Base-by-base conservation (phyloP, 2,329 filamentous ascomycete genomes). In the Fusarium nisikadoi region DNA sequence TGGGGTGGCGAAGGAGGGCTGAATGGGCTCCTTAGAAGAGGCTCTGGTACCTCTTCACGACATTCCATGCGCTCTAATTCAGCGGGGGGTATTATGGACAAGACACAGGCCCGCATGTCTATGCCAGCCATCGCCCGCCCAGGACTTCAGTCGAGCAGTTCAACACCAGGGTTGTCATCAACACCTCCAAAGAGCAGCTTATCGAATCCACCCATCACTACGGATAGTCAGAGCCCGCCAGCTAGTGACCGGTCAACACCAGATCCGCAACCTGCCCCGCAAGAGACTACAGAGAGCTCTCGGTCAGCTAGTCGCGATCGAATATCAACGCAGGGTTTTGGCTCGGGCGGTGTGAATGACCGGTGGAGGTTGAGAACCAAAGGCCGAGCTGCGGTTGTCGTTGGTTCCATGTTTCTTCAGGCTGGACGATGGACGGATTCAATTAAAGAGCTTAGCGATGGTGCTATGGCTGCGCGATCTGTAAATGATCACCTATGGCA, bases 401-500 rank as follows among this genome's bases (percentile, higher is more conserved):
- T 97, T 73, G 95, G 94, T 3, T 94, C 93, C 20, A 86, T 98
- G 72, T 97, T 95, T 80, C 88, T 99, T 74, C 93, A 95, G 81
- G 93, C 94, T 58, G 96, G 96, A 31, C 90, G 94, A 70, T 98
- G 96, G 94, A 89, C 87, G 52, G 95, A 98, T 82, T 95, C 95
- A 12, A 81, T 98, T 49, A 92, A 90, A 79, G 94, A 97, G 78
- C 88, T 98, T 27, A 86, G 90, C 14, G 95, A 98, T 67, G 94
- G 92, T 59, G 94, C 93, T 4, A 88, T 89, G 14, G 90, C 92
- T 74, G 92, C 94, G 20, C 92, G 94, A 75, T 91, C 90, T 41
- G 88, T 93, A 65, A 95, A 94, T 76, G 96, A 99, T 81, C 94
- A 97, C 81, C 81, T 98, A n/a, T 99, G 96, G 95, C 94, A 98